phyloP scores from a whole-genome alignment of 2,329 filamentous ascomycete genomes.

The Aspergillus ruber region DNA sequence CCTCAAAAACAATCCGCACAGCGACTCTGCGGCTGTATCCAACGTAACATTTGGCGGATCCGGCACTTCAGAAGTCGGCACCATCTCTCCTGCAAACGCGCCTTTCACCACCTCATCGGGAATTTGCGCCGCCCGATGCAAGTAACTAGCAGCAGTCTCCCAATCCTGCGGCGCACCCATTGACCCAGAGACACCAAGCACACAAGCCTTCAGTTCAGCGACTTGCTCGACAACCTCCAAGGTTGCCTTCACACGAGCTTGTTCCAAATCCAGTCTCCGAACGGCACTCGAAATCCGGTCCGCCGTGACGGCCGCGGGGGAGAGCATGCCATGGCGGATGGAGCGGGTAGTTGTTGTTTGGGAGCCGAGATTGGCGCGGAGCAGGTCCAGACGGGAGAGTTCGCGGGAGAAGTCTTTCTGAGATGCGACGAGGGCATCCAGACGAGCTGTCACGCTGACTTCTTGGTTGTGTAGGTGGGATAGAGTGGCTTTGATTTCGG shows the following conservation, averaged over 20 bases:
- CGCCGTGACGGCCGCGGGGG: slow-evolving; percentile 77
- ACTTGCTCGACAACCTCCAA: slow-evolving; percentile 92
- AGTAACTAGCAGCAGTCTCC: slow-evolving; percentile 90
- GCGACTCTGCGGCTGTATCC: slow-evolving; percentile 76
- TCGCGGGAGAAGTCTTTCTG: slow-evolving; percentile 84
- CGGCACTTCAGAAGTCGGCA: slow-evolving; percentile 91
- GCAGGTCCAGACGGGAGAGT: slow-evolving; percentile 76
- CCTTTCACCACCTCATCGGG: slow-evolving; percentile 74
- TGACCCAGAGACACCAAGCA: slow-evolving; percentile 85
- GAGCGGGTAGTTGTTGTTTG: slow-evolving; percentile 77
- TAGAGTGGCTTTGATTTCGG: slow-evolving; percentile 74
- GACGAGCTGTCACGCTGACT: slow-evolving; percentile 62
- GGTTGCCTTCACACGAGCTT: slow-evolving; percentile 83
- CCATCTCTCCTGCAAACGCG: slow-evolving; percentile 82
- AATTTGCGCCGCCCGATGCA: slow-evolving; percentile 74
- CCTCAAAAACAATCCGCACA: slow-evolving; percentile 83
- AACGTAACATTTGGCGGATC: slow-evolving; percentile 84
- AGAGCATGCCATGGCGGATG: slow-evolving; percentile 86
- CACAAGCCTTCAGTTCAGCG: slow-evolving; percentile 91
- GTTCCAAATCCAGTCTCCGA: slow-evolving; percentile 81
- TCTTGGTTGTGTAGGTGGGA: slow-evolving; percentile 70
- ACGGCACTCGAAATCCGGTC: slow-evolving; percentile 80
- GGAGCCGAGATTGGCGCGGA: slow-evolving; percentile 79
- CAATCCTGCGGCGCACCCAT: slow-evolving; percentile 99
- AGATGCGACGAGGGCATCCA: slow-evolving; percentile 70